Evolutionary conservation across 176 grass and related monocot species (phyloP), one percentile per base, ranked within the genome.

Genomic region (Avena insularis): DNA sequence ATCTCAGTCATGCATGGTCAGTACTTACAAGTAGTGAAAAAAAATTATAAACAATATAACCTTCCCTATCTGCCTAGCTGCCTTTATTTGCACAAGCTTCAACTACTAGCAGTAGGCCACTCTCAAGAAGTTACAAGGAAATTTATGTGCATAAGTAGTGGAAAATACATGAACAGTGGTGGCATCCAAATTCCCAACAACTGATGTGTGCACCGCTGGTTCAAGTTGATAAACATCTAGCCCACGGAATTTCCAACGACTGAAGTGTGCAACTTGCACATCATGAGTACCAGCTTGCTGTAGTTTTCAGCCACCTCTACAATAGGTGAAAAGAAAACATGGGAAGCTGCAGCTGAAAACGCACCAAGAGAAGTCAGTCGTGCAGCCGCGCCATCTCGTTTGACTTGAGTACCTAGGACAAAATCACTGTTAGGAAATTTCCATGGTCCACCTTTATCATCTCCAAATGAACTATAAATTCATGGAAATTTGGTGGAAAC

Each of bases 91-190:
- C 4, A 40, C 38, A 40, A 40, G 38, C 38, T 40, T 40, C 38
- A 40, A 40, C 5, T 40, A 83, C 12, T 87, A 84, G 31, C 29
- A 84, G 12, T 68, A 68, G 3, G 27, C 33, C 64, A 78, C 31
- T 12, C 47, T 21, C 19, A 68, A n/a, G 89, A 84, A 84, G 50
- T 50, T 87, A 8, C 68, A n/a, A 8, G 55, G 89, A 91, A 91
- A 86, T 59, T 50, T 16, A 31, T 75, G 23, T 17, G 72, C 72
- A 75, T 9, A 53, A 2, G 12, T 19, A 45, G n/a, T 47, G 57
- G 47, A n/a, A 56, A 80, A 12, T 74, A 74, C 57, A 13, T 5
- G 29, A 51, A 12, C 63, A 67, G 20, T 29, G 0, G 72, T 51
- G 31, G 8, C 48, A 10, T 72, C 60, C 20, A 56, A 62, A 74